Evolutionary conservation across 345 rosid species (phyloP).

Genomic region (Theobroma cacao): DNA sequence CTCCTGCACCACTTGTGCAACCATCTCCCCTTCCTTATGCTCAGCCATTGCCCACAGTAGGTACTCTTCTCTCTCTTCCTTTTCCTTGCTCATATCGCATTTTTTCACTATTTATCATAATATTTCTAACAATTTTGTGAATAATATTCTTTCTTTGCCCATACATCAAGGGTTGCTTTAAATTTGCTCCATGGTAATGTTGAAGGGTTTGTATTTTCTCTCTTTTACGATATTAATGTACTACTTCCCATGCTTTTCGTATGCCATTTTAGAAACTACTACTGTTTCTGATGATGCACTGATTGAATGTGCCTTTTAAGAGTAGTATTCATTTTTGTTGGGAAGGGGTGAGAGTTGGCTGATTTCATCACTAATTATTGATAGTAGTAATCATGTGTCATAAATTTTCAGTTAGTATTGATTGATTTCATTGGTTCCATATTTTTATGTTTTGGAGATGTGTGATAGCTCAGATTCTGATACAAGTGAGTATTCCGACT

Average conservation of each 20-base stretch:
- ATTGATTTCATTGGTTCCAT: constrained; percentile 25
- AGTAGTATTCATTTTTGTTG: not conserved
- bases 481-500: constrained; percentile 71
- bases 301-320: not conserved
- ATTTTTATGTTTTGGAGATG: constrained; percentile 39
- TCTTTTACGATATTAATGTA: not conserved
- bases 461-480: constrained; percentile 73
- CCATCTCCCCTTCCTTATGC: constrained; percentile 31
- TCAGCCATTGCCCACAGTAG: constrained; percentile 58
- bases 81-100: constrained; percentile 10
- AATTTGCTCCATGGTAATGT: not conserved
- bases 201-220: not conserved
- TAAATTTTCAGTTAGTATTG: constrained; percentile 19
- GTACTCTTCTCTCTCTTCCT: constrained; percentile 45
- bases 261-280: not conserved
- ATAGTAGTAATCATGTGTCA: not conserved
- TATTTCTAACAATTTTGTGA: too few relatives aligned
- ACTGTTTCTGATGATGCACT: not conserved
- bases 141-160: not conserved
- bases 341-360: not conserved
- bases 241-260: not conserved
- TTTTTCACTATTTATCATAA: not conserved
- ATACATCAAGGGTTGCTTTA: not conserved
- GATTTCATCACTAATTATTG: not conserved
- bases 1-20: constrained; percentile 14